Conservation (phyloP, 257 asterid genomes). For the Cruciata laevipes region DNA sequence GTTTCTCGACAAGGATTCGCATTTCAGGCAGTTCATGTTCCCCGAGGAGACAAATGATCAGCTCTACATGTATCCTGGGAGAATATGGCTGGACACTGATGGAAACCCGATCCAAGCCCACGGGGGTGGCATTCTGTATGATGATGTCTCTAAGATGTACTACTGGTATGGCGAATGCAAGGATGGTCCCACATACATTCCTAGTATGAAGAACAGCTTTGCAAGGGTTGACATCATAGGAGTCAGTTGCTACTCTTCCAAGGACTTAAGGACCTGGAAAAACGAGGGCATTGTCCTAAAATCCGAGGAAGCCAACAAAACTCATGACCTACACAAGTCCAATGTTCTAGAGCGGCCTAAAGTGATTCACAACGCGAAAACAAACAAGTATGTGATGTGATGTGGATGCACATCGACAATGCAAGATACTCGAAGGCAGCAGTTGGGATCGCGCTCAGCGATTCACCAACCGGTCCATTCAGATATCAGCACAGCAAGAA, state of each 20-base stretch:
- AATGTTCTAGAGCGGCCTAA: slow-evolving; percentile 72
- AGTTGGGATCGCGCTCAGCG: slow-evolving; percentile 49
- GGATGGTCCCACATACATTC: slow-evolving; percentile 42
- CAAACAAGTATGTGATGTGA: slow-evolving; percentile 42
- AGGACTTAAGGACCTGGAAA: slow-evolving; percentile 58
- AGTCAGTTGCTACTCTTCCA: slow-evolving; percentile 63
- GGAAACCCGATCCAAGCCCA: slow-evolving; percentile 73
- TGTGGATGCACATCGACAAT: slow-evolving; percentile 70
- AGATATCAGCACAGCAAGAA: slow-evolving; percentile 36
- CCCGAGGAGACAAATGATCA: slow-evolving; percentile 22
- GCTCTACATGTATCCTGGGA: slow-evolving; percentile 34
- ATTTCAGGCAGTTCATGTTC: slow-evolving; percentile 37
- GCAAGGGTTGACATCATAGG: slow-evolving; percentile 67
- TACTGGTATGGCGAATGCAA: slow-evolving; percentile 79
- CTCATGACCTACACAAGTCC: slow-evolving; percentile 48
- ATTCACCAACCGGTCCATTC: slow-evolving; percentile 53
- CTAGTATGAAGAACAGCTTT: slow-evolving; percentile 20
- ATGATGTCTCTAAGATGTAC: slow-evolving; percentile 29
- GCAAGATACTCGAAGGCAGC: slow-evolving; percentile 51
- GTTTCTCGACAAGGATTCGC: slow-evolving; percentile 27
- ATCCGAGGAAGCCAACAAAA: slow-evolving; percentile 30
- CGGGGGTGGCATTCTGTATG: slow-evolving; percentile 60
- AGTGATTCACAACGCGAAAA: slow-evolving; percentile 48
- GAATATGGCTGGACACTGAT: slow-evolving; percentile 59
- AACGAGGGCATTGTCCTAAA: slow-evolving; percentile 48